Evolutionary conservation across 2,329 filamentous ascomycete genomes (phyloP).

Genomic region (Akanthomyces lecanii): DNA sequence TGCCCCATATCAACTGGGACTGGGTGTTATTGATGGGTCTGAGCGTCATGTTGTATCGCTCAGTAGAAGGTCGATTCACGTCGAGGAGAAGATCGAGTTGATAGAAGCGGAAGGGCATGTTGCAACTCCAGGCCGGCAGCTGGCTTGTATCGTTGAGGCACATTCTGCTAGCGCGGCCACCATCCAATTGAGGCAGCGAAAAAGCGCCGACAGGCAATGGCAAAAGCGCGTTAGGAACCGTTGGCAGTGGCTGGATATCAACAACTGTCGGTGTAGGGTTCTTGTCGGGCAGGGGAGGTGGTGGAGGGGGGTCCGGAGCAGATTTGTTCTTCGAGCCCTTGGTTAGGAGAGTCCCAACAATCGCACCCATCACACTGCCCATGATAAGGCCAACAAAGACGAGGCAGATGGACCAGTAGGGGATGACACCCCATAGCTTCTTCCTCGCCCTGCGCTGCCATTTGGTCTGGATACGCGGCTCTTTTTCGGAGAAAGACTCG

Average conservation of each 20-base stretch:
- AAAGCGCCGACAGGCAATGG: conserved; percentile 53
- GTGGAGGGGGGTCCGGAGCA: neutral
- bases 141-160: conserved; percentile 56
- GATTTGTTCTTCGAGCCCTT: conserved; percentile 15
- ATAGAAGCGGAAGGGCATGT: conserved; percentile 44
- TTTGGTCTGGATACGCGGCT: conserved; percentile 34
- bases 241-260: conserved; percentile 49
- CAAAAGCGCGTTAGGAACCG: conserved; percentile 47
- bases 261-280: conserved; percentile 35
- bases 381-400: conserved; percentile 46
- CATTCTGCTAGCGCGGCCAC: conserved; percentile 45
- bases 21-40: conserved; percentile 37
- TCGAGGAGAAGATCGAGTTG: conserved; percentile 37
- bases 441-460: conserved; percentile 52
- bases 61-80: conserved; percentile 25
- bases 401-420: conserved; percentile 57
- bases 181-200: conserved; percentile 50
- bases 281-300: conserved; percentile 21
- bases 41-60: conserved; percentile 39
- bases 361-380: conserved; percentile 52
- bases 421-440: conserved; percentile 55
- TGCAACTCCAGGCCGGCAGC: conserved; percentile 60
- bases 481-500: conserved; percentile 43
- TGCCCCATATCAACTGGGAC: conserved; percentile 47
- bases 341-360: conserved; percentile 46